Conservation (phyloP, 129 eudicot species). For the Flaveria ramosissima region DNA sequence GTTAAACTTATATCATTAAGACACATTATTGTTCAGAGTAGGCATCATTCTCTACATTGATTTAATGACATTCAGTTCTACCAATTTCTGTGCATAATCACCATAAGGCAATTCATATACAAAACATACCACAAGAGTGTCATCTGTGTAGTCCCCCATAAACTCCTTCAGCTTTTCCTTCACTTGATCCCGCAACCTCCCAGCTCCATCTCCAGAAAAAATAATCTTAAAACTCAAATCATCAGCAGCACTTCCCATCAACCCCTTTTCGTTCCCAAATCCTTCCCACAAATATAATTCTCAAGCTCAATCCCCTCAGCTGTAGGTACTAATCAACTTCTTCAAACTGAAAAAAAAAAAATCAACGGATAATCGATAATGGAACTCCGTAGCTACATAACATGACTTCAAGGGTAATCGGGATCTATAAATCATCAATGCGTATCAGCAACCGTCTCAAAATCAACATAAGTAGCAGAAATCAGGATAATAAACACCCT, state of each 20-base stretch:
- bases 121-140: slow-evolving; percentile 72
- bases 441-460: slow-evolving; percentile 11
- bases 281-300: background rate
- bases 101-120: background rate
- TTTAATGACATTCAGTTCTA: slow-evolving; percentile 25
- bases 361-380: slow-evolving; percentile 17
- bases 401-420: background rate
- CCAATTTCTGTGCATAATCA: slow-evolving; percentile 3
- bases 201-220: slow-evolving; percentile 66
- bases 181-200: slow-evolving; percentile 58
- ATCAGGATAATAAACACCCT: background rate
- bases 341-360: slow-evolving; percentile 26
- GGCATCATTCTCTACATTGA: background rate
- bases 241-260: slow-evolving; percentile 43
- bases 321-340: slow-evolving; percentile 1
- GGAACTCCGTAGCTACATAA: slow-evolving; percentile 20
- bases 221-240: slow-evolving; percentile 64
- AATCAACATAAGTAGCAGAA: slow-evolving; percentile 14
- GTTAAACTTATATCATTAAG: background rate
- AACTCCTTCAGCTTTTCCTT: slow-evolving; percentile 80
- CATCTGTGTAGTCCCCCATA: slow-evolving; percentile 93
- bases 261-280: slow-evolving; percentile 12
- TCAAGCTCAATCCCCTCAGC: slow-evolving; percentile 11
- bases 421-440: slow-evolving; percentile 19
- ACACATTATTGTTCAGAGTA: slow-evolving; percentile 1